Conservation (phyloP, 2,329 filamentous ascomycete species). For the Acrocalymma vagum region DNA sequence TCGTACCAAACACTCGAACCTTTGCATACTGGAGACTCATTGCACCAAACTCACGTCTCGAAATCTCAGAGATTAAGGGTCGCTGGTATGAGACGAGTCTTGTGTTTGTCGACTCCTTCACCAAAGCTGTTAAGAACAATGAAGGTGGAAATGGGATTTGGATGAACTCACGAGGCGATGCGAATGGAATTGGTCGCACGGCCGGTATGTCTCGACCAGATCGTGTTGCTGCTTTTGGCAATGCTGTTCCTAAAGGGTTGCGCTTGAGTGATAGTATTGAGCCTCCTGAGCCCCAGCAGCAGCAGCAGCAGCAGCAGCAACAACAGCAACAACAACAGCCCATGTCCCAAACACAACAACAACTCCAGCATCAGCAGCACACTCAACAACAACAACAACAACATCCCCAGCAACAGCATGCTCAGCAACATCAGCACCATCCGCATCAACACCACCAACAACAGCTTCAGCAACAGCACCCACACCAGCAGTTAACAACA, state of each 20-base stretch:
- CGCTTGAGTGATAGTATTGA: constrained; percentile 51
- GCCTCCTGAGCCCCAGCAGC: constrained; percentile 28
- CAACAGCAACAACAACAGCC: constrained; percentile 16
- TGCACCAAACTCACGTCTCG: constrained; percentile 38
- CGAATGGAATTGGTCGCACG: constrained; percentile 30
- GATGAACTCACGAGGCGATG: constrained; percentile 59
- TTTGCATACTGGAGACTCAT: constrained; percentile 56
- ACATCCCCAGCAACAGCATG: no score
- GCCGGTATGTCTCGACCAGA: constrained; percentile 39
- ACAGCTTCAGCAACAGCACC: constrained; percentile 9
- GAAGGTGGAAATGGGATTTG: constrained; percentile 53
- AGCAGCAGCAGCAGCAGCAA: constrained; percentile 8
- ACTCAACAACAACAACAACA: constrained; percentile 18
- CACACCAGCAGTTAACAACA: constrained; percentile 12
- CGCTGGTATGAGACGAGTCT: constrained; percentile 68
- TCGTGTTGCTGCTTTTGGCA: constrained; percentile 53
- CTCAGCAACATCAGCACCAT: no score
- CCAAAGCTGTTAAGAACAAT: constrained; percentile 46
- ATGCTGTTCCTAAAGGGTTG: constrained; percentile 47
- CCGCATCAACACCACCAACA: constrained; percentile 12
- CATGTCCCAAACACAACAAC: constrained; percentile 3
- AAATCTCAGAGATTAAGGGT: constrained; percentile 62
- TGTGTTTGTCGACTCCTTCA: constrained; percentile 51
- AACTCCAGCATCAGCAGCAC: constrained; percentile 7
- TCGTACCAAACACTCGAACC: constrained; percentile 47